Evolutionary conservation across 108 stramenopile species (phyloP).

Genomic region (Nannochloropsis salina): DNA sequence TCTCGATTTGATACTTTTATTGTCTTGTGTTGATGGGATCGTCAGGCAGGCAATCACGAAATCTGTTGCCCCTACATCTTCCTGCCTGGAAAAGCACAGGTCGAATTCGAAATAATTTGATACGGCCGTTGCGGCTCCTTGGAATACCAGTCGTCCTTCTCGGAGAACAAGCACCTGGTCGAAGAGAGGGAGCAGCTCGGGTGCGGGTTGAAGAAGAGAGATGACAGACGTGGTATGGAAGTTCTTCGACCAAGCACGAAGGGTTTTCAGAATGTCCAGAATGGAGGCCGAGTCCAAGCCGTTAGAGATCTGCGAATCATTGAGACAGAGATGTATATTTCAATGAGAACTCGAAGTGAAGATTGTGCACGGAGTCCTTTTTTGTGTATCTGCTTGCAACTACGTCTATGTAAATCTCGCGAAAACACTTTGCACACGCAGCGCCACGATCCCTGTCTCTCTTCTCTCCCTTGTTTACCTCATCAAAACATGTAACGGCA

Average conservation of each 20-base stretch:
- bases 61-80: not conserved
- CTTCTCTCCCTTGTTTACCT: too few species aligned
- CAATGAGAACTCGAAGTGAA: too few species aligned
- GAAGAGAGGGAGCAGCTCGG: not conserved
- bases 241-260: not conserved
- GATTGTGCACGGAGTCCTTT: too few species aligned
- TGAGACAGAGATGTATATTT: too few species aligned
- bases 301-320: not conserved
- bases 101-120: not conserved
- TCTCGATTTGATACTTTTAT: too few species aligned
- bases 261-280: not conserved
- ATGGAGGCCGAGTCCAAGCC: not conserved
- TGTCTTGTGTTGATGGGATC: too few species aligned
- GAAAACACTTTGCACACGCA: too few species aligned
- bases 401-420: too few species aligned
- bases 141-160: not conserved
- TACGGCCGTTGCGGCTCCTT: not conserved
- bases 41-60: not conserved
- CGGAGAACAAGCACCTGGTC: not conserved
- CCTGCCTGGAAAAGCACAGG: not conserved
- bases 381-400: too few species aligned
- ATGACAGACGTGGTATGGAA: not conserved
- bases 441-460: too few species aligned
- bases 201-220: not conserved
- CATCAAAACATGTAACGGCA: not conserved